Base-by-base conservation (phyloP, 2,329 filamentous ascomycete genomes). In the Penicillium frequentans region DNA sequence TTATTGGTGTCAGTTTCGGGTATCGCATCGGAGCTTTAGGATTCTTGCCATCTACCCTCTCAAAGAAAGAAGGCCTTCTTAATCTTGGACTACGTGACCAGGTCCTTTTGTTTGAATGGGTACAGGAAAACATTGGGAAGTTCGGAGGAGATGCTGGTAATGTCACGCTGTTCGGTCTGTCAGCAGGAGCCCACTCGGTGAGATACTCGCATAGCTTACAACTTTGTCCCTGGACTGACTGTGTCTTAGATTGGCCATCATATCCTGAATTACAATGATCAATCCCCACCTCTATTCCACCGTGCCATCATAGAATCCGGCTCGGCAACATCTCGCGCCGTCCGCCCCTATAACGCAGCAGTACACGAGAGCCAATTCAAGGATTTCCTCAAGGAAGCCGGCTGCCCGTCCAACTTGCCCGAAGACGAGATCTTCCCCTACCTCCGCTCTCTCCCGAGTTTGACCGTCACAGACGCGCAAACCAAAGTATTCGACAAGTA, bases 181-280 rank as follows among this genome's bases (percentile, higher is more conserved):
- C 72, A 5, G 73, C 73, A n/a, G 74, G 74, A 6, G 67, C 67
- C 9, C 87, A 89, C 70, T 86, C 66, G 13, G 67, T 69, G 55
- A 45, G 53, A 6, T 10, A 9, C 4, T 37, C 1, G 3, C 2
- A 11, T 16, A 2, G 24, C 16, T 24, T 16, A 16, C 23, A 5
- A 5, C 11, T 23, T 31, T 24, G 26, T 14, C n/a, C 7, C 13
- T 21, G 5, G 5, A 8, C 54, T 52, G 33, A 59, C 42, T 29
- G 19, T 35, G 27, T n/a, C 3, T 58, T 21, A 87, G 83, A 82
- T 89, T 61, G 88, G 87, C 3, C 88, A 91, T 65, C 87, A 90
- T 62, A 73, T 90, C 16, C 83, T 89, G 66, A 74, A 80, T 59
- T 68, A 75, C 39, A 70, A 76, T 23, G 69, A 75, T 23, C 29